Base-by-base conservation (phyloP, 2,329 filamentous ascomycete genomes). In the Didymella exigua region DNA sequence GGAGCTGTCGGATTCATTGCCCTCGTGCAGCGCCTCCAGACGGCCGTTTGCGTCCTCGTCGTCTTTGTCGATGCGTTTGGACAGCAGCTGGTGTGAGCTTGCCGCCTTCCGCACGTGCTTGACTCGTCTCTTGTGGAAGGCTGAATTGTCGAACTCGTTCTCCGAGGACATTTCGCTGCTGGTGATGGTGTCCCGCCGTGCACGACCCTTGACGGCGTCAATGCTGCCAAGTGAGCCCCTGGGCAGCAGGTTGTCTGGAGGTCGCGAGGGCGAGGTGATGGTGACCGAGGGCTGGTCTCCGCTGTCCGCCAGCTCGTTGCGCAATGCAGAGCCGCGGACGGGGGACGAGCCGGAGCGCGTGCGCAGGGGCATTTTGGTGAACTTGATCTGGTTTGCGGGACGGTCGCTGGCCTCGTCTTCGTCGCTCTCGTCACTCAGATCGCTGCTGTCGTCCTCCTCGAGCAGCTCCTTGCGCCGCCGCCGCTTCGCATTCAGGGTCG, bases 281-380 rank as follows among this genome's bases (percentile, higher is more conserved):
- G 79, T 75, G n/a, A 83, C 74, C 3, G 82, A 80, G 56, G 75
- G 74, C 2, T 75, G 71, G 34, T 88, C 86, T 38, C 82, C 75
- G 55, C 83, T 63, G 23, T 72, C 71, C 24, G 64, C 58, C 13
- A 74, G 85, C 14, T 86, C 87, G 13, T 83, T 85, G 62, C 91
- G 87, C 30, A 75, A 51, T 18, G 69, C 64, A 11, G 72, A 75
- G 31, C 71, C 71, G 19, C 63, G 72, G 31, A 90, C 87, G 3
- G 93, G 93, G 42, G 93, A 97, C 0, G 93, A 97, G 10, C 91
- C 93, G 23, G 93, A 90, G 51, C 93, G 87, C 62, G 86, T 87
- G 26, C 93, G 86, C 37, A 96, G 84, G 1, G 95, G 93, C 90
- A 97, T 93, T 77, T 98, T 98, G 43, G 89, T 87, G 75, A 99